A percentile compares a stretch with the other conserved stretches of the same genome.
Evolutionary conservation across 352 stramenopile species (phyloP).

Genomic region (Phytopythium kandeliae): DNA sequence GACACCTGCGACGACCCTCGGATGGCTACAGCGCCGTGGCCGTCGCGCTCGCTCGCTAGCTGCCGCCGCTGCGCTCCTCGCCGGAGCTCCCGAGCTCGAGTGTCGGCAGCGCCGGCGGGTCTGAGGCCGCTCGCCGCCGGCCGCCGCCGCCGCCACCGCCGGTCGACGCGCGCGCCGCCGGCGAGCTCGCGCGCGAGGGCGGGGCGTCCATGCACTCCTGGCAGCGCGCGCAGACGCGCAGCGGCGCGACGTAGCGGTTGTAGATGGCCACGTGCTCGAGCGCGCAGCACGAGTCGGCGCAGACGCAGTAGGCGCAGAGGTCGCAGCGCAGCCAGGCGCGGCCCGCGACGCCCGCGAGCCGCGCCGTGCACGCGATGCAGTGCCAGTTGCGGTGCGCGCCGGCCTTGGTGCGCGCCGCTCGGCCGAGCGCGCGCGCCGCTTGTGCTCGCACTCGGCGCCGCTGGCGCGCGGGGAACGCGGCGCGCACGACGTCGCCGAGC

Average conservation of each 20-base stretch:
- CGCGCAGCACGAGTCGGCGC: constrained; percentile 24
- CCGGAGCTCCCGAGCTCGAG: constrained; percentile 24
- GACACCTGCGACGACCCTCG: too few relatives aligned
- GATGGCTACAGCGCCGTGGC: too few relatives aligned
- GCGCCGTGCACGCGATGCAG: constrained; percentile 28
- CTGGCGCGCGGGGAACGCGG: background rate
- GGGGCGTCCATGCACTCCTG: constrained; percentile 25
- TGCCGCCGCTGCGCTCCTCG: constrained; percentile 14
- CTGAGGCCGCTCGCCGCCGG: constrained; percentile 1
- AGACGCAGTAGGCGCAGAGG: constrained; percentile 33
- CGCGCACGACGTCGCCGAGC: constrained; percentile 2
- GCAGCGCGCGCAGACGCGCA: constrained; percentile 27
- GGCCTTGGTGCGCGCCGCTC: too few relatives aligned
- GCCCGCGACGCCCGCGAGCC: constrained; percentile 14
- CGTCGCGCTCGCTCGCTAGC: background rate
- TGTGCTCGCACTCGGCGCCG: too few relatives aligned
- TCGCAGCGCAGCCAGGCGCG: constrained; percentile 28
- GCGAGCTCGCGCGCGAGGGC: background rate
- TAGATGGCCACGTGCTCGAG: constrained; percentile 32
- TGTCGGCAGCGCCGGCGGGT: constrained; percentile 6
- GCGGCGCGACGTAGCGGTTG: constrained; percentile 30
- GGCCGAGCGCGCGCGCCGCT: too few relatives aligned
- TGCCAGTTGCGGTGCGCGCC: constrained; percentile 23
- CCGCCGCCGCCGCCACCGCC: background rate
- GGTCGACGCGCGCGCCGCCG: background rate